Base-by-base conservation (phyloP, 2,329 filamentous ascomycete genomes). In the Fusarium lyarnte region DNA sequence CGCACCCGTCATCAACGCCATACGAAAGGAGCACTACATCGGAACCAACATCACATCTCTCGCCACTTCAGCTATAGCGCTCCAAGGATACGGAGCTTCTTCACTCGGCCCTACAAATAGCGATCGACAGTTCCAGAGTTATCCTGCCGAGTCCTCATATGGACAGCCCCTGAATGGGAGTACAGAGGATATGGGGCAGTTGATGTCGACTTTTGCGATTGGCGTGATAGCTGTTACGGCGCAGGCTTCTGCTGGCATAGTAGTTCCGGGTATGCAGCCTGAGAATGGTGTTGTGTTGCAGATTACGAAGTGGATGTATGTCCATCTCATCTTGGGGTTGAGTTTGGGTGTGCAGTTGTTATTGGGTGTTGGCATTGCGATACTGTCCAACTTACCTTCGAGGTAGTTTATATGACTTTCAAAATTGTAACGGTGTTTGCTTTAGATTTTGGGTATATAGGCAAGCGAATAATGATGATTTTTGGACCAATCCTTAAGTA, bases 81-180 rank as follows among this genome's bases (percentile, higher is more conserved):
- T 77, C 1, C 75, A 77, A 43, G 75, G 74, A 2, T 77, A 76
- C 16, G 66, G 70, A 16, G 74, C 74, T 5, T 76, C 74, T 27
- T 74, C 69, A 2, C 33, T 76, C 3, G 53, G 62, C 3, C 52
- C 70, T 5, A 58, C 51, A 16, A 61, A 72, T 25, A 72, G 52
- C 38, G 61, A 67, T 46, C 63, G 54, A 35, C 71, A 73, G 36
- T 73, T 73, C 19, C 83, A 85, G 70, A 81, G 80, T 14, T 86
- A 86, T 55, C 84, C 85, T 0, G 77, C 80, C 31, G 82, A 84
- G 55, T 81, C 81, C 3, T 64, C 77, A 8, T 85, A 81, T 55
- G 85, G 85, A 4, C 41, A 45, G 0, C 75, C 80, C 6, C 58
- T 74, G 17, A 60, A 77, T 17, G 85, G 85, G 3, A 69, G 74